Evolutionary conservation across 208 protist genomes (phyloP).

Genomic region (Leishmania mexicana): DNA sequence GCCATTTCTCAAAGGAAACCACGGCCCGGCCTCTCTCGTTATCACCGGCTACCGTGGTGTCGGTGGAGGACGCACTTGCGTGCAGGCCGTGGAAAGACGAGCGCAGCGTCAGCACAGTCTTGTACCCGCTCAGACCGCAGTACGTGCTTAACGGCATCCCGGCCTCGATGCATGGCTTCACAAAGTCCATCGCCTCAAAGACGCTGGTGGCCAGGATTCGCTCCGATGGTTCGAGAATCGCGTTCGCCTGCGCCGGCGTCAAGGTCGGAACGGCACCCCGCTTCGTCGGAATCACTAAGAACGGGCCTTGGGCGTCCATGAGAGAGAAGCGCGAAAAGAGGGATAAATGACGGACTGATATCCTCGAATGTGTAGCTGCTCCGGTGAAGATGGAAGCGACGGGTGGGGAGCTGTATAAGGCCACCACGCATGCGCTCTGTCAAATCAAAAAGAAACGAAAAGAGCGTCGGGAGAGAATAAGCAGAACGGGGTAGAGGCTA

Average conservation of each 20-base stretch:
- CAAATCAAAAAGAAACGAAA: neutral
- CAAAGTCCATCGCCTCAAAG: constrained; percentile 73
- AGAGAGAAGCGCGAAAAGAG: neutral
- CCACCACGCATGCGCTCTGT: neutral
- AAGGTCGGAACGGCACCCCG: constrained; percentile 63
- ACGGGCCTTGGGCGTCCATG: constrained; percentile 34
- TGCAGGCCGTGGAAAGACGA: constrained; percentile 73
- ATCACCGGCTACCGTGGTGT: constrained; percentile 52
- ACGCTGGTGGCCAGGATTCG: constrained; percentile 62
- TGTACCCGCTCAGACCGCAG: constrained; percentile 63
- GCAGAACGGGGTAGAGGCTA: neutral
- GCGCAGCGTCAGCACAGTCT: constrained; percentile 56
- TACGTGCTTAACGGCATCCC: constrained; percentile 52
- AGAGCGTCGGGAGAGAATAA: neutral
- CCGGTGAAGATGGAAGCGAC: neutral
- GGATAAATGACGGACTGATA: no score
- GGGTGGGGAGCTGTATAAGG: neutral
- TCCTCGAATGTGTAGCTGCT: neutral
- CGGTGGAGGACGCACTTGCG: constrained; percentile 50
- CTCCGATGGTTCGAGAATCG: constrained; percentile 63
- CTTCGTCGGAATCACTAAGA: constrained; percentile 65
- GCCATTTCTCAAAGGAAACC: constrained; percentile 57
- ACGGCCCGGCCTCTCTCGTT: constrained; percentile 66
- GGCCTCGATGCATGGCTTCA: constrained; percentile 39
- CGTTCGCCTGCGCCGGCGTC: constrained; percentile 63